Evolutionary conservation across 805 yeast genomes (phyloP), one percentile per base, ranked within the genome.

Genomic region (Pichia phayaonensis): DNA sequence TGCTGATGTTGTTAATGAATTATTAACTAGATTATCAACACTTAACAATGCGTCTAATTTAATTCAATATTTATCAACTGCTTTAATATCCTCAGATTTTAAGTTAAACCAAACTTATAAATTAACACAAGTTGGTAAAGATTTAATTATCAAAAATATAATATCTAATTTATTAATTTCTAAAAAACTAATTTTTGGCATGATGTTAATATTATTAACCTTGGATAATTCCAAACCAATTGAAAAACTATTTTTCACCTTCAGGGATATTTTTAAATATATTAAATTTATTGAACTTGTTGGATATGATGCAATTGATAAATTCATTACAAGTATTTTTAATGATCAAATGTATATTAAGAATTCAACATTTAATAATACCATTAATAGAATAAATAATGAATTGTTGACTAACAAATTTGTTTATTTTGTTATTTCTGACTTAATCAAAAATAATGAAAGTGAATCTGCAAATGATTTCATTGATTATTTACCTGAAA

Each of bases 31-130:
- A 5, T 48, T 63, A 24, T 48, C 54, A 11, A 41, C 59, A 23
- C 66, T 54, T 23, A 52, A 51, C 38, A 45, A 47, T 23, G 55
- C 47, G 11, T 58, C 73, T 38, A 49, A 66, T 2, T 52, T 69
- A 3, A 63, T 79, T 34, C 67, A 74, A 34, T 65, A 67, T 39
- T 54, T 77, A 11, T 56, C 74, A 10, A 44, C 49, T 4, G 41
- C 64, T 59, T 49, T 65, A 53, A 49, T 70, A 36, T 44, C 45
- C 18, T 42, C 53, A 1, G 59, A 53, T 2, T 58, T 53, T 48
- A 54, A 48, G 16, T 60, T 61, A 4, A 48, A 62, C 29, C 49
- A 45, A 26, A 53, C 54, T 22, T 56, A 58, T 23, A 49, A 48
- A 20, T 56, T 65, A 46, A 66, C 67, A 8, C 42, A 50, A 20